Percentiles rank a stretch among this genome's conserved stretches.
Conservation (phyloP, 495 filamentous ascomycete species). For the Penicillium subrubescens region DNA sequence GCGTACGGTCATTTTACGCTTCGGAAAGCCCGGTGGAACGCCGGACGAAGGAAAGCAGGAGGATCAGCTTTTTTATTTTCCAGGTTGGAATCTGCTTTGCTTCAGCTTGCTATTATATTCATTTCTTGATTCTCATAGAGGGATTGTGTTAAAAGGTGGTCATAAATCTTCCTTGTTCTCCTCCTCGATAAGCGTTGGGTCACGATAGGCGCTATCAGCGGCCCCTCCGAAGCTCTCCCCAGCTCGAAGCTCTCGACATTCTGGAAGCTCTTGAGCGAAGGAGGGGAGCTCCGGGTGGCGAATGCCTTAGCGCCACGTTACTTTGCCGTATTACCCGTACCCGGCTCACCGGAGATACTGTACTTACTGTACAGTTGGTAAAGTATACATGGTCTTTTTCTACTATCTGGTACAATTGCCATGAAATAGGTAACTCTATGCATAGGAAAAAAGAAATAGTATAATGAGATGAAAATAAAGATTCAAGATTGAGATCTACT, state of each 20-base stretch:
- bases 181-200: not conserved
- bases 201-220: constrained; percentile 35
- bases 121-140: not conserved
- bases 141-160: not conserved
- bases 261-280: constrained; percentile 29
- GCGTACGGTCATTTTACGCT: constrained; percentile 11
- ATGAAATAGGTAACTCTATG: not conserved
- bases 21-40: constrained; percentile 29
- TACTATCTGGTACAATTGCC: too few relatives aligned
- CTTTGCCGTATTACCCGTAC: constrained; percentile 2
- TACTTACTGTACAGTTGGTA: not conserved
- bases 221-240: constrained; percentile 36
- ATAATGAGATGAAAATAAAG: too few relatives aligned
- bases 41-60: constrained; percentile 9
- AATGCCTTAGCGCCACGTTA: constrained; percentile 27
- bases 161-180: too few relatives aligned
- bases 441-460: not conserved
- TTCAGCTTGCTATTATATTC: not conserved
- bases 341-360: constrained; percentile 1
- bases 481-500: not conserved
- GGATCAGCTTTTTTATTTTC: constrained; percentile 1
- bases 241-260: constrained; percentile 29
- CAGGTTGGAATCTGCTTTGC: not conserved
- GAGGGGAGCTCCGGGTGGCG: constrained; percentile 35
- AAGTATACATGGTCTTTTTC: not conserved